phyloP scores from a whole-genome alignment of 164 flowering plant genomes.

The Pachysandra terminalis region DNA sequence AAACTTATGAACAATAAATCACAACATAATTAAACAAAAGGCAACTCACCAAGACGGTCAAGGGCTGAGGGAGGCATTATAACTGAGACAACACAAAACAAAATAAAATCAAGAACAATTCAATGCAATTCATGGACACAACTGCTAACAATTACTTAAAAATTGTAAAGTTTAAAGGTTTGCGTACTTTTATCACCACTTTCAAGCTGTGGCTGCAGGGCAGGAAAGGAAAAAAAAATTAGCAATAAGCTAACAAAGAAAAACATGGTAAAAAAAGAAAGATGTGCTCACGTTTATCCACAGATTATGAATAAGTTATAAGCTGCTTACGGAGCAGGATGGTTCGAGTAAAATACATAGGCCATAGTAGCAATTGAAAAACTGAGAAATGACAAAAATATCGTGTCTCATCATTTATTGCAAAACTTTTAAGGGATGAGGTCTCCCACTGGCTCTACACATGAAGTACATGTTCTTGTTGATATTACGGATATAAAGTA shows the following conservation, averaged over 20 bases:
- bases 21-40: not conserved
- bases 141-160: not conserved
- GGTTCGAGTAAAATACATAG: too few relatives aligned
- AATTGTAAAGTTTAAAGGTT: conserved; percentile 3
- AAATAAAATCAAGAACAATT: conserved; percentile 9
- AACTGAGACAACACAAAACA: conserved; percentile 34
- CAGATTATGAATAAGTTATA: not conserved
- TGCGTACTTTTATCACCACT: conserved; percentile 75
- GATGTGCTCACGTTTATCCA: not conserved
- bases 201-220: conserved; percentile 68
- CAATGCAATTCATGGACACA: not conserved
- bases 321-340: not conserved
- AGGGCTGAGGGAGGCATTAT: conserved; percentile 85
- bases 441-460: not conserved
- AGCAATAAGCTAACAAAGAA: not conserved
- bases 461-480: not conserved
- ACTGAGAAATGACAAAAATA: not conserved
- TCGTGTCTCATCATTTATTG: not conserved
- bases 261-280: not conserved
- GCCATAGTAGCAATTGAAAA: not conserved
- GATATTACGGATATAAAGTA: too few relatives aligned
- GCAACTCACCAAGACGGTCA: conserved; percentile 58
- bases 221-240: conserved; percentile 6
- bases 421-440: not conserved
- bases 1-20: not conserved